Conservation (phyloP, 1,139 yeast species). For the Zygoascus sp. region DNA sequence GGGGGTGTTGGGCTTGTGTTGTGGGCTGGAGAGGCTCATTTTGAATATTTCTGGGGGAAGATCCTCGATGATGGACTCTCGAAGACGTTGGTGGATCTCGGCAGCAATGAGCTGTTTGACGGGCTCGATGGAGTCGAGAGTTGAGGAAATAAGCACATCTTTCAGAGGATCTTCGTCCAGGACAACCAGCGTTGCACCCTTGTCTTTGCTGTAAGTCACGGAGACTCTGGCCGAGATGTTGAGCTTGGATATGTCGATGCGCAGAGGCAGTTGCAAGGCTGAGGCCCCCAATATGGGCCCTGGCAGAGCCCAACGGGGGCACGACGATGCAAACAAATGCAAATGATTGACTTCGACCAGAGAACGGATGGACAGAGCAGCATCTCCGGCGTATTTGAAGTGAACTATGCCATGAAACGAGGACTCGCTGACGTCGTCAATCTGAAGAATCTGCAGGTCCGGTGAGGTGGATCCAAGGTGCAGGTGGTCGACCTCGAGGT, state of each 20-base stretch:
- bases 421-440: slow-evolving; percentile 66
- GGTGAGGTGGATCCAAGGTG: slow-evolving; percentile 72
- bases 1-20: background rate
- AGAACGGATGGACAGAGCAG: slow-evolving; percentile 61
- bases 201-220: slow-evolving; percentile 61
- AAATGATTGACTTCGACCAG: slow-evolving; percentile 63
- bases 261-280: slow-evolving; percentile 62
- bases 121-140: slow-evolving; percentile 63
- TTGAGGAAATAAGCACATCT: slow-evolving; percentile 64
- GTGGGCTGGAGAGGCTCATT: background rate
- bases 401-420: slow-evolving; percentile 69
- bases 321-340: slow-evolving; percentile 53
- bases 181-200: slow-evolving; percentile 61
- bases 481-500: slow-evolving; percentile 62
- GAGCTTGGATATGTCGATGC: slow-evolving; percentile 57
- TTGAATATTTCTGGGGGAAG: slow-evolving; percentile 42
- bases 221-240: slow-evolving; percentile 64
- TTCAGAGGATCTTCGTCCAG: slow-evolving; percentile 74
- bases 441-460: slow-evolving; percentile 63
- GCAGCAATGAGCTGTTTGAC: slow-evolving; percentile 22
- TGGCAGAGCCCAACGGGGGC: slow-evolving; percentile 32
- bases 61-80: slow-evolving; percentile 71
- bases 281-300: slow-evolving; percentile 48
- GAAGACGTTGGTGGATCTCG: slow-evolving; percentile 64
- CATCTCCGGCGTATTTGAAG: slow-evolving; percentile 66